Base-by-base conservation (phyloP, 805 yeast genomes). In the Pichia sporocuriosa region DNA sequence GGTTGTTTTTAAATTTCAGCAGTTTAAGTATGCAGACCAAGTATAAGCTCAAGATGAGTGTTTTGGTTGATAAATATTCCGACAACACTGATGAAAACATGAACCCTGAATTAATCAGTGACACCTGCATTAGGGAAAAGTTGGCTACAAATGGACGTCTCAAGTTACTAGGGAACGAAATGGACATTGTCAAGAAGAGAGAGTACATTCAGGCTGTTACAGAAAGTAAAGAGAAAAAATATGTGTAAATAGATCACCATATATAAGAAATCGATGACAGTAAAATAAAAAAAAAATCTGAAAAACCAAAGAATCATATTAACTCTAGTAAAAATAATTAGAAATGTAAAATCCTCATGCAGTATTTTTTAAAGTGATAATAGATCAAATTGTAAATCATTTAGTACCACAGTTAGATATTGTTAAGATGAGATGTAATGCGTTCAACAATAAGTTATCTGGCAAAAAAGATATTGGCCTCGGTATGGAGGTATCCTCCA, bases 141-240 rank as follows among this genome's bases (percentile, higher is more conserved):
- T 46, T 73, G 43, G 58, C 66, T 1, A 68, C 65, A 30, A 67
- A 63, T 24, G 82, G 82, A 24, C 68, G 73, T 40, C 58, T 74
- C 42, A 70, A 73, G 42, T 56, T 69, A 4, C 65, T 78, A 0
- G 76, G 79, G 4, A 61, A 61, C 13, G 66, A 65, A 2, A 61
- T 80, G 26, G 65, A 64, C 29, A 44, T 66, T 2, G 54, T 51
- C 1, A 65, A 72, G 15, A 80, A 80, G 57, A 44, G 50, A 4
- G 61, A 63, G 37, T 79, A 77, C 51, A 55, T 42, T 3, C n/a
- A 32, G 7, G 45, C 47, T 8, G 35, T 41, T 2, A 15, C 11
- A 16, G 33, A 42, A 3, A 39, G 36, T 15, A 36, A 21, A 29
- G 41, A 43, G 20, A 46, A 47, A 29, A 43, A 35, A 15, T 39